Conservation (phyloP, 352 stramenopile species). For the Phytophthora ramorum region DNA sequence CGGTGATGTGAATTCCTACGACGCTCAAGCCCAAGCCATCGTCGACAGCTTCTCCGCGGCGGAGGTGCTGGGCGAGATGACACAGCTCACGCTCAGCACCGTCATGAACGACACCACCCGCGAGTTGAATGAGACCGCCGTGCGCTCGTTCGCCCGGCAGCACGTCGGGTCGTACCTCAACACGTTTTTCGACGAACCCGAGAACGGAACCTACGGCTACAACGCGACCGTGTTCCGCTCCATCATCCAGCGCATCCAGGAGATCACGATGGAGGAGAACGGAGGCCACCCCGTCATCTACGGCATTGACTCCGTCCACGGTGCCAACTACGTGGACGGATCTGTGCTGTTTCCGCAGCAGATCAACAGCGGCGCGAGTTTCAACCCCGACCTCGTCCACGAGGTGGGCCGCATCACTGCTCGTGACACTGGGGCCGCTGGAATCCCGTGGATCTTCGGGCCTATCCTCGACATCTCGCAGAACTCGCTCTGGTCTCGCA, state of each 20-base stretch:
- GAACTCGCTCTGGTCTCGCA: slow-evolving; percentile 84
- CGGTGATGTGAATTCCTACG: slow-evolving; percentile 13
- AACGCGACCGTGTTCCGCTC: slow-evolving; percentile 69
- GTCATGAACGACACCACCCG: slow-evolving; percentile 35
- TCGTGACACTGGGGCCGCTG: slow-evolving; percentile 82
- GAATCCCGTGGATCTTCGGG: slow-evolving; percentile 89
- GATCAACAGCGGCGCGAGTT: slow-evolving; percentile 88
- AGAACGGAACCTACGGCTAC: slow-evolving; percentile 45
- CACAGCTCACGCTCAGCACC: slow-evolving; percentile 77
- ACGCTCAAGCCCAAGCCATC: slow-evolving; percentile 35
- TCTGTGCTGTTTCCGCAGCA: slow-evolving; percentile 86
- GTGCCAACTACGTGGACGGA: slow-evolving; percentile 84
- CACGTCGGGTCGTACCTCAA: slow-evolving; percentile 91
- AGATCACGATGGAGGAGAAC: slow-evolving; percentile 57
- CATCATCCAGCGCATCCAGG: slow-evolving; percentile 75
- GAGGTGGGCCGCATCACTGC: slow-evolving; percentile 67
- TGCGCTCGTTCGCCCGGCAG: slow-evolving; percentile 66
- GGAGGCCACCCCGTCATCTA: slow-evolving; percentile 63
- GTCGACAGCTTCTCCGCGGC: slow-evolving; percentile 31
- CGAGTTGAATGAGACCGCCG: slow-evolving; percentile 55
- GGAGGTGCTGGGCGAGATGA: slow-evolving; percentile 85
- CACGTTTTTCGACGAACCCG: slow-evolving; percentile 50
- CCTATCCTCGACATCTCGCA: slow-evolving; percentile 85
- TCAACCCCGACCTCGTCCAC: slow-evolving; percentile 77
- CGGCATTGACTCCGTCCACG: slow-evolving; percentile 90